Evolutionary conservation across 768 basidiomycete genomes (phyloP).

Genomic region (Trametes elegans): DNA sequence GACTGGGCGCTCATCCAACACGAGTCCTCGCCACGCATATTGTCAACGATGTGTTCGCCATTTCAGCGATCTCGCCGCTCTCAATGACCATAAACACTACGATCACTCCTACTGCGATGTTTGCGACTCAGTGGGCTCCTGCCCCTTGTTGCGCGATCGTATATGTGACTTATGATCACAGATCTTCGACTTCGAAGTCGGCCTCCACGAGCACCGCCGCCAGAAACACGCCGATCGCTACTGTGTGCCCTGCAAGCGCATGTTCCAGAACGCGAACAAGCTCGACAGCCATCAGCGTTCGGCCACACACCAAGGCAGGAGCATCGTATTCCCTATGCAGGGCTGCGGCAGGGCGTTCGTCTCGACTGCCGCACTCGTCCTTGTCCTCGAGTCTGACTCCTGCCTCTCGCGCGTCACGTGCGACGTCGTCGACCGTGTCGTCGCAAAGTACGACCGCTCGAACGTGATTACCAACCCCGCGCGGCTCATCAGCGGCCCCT

Average conservation of each 20-base stretch:
- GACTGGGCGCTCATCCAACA: background rate
- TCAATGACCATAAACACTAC: background rate
- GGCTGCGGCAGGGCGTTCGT: conserved; percentile 50
- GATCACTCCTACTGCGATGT: background rate
- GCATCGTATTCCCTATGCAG: conserved; percentile 35
- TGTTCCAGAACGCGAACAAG: conserved; percentile 42
- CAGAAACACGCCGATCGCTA: conserved; percentile 31
- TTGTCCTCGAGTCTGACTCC: conserved; percentile 61
- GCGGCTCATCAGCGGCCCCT: conserved; percentile 43
- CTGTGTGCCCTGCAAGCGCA: conserved; percentile 43
- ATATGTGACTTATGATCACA: background rate
- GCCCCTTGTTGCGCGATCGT: background rate
- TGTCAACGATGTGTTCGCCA: background rate
- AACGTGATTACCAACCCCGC: conserved; percentile 55
- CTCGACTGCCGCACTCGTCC: conserved; percentile 51
- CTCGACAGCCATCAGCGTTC: conserved; percentile 53
- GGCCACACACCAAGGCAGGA: conserved; percentile 43
- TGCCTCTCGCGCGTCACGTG: conserved; percentile 52
- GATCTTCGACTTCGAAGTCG: conserved; percentile 39
- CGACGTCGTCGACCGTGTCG: conserved; percentile 36
- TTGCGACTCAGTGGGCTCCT: background rate
- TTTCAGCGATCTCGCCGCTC: background rate
- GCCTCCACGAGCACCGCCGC: conserved; percentile 37
- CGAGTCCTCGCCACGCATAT: background rate
- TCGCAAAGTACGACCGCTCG: conserved; percentile 42